phyloP scores from a whole-genome alignment of 495 filamentous ascomycete genomes.

The Penicillium dipodomyicola region DNA sequence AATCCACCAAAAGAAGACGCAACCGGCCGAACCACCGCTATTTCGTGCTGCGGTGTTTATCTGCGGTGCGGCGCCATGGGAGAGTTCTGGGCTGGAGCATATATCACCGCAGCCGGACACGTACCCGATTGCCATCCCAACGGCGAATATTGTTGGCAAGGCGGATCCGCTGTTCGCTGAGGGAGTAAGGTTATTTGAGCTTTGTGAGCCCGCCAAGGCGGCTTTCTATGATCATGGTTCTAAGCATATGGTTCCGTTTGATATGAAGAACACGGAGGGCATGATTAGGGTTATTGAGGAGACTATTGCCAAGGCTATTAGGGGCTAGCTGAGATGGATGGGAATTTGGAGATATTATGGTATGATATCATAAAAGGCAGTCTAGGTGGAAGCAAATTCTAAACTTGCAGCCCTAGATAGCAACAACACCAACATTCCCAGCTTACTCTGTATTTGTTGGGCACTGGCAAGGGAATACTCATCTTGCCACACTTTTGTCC shows the following conservation, averaged over 20 bases:
- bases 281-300: constrained; percentile 35
- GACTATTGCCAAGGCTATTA: constrained; percentile 28
- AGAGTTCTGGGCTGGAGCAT: constrained; percentile 22
- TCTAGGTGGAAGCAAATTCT: too few species aligned
- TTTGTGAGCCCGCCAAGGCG: constrained; percentile 39
- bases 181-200: constrained; percentile 30
- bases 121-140: constrained; percentile 36
- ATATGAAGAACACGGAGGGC: constrained; percentile 34
- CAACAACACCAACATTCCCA: too few species aligned
- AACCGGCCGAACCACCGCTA: constrained; percentile 26
- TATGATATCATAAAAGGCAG: too few species aligned
- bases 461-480: too few species aligned
- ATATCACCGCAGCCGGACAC: constrained; percentile 18
- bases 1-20: constrained; percentile 31
- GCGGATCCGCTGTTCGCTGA: constrained; percentile 30
- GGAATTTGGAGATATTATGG: too few species aligned
- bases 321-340: constrained; percentile 3
- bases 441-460: too few species aligned
- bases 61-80: constrained; percentile 34
- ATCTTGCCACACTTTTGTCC: too few species aligned
- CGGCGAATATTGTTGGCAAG: constrained; percentile 41
- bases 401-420: too few species aligned
- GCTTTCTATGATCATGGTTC: constrained; percentile 40
- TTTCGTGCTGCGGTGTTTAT: constrained; percentile 47
- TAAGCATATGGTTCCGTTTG: constrained; percentile 43